Base-by-base conservation (phyloP, 768 basidiomycete species). In the Pholiota molesta region DNA sequence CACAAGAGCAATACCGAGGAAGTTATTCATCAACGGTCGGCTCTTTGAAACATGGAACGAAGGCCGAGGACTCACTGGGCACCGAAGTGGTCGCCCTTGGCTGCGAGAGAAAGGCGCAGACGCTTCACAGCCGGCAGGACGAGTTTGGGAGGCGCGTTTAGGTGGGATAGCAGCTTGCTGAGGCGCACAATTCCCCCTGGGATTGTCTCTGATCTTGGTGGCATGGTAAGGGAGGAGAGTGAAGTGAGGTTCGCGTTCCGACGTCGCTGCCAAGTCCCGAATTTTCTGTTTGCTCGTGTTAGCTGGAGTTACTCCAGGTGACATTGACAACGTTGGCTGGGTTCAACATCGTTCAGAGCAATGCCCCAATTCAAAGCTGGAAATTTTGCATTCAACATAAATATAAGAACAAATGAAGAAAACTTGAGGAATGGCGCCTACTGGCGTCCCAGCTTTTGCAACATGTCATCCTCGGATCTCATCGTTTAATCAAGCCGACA, bases 41-140 rank as follows among this genome's bases (percentile, higher is more conserved):
- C 19, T 33, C 31, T 26, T 9, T 26, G 28, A 19, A 53, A 1
- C 19, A 23, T 10, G 37, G 28, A 13, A 26, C 23, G 23, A 31
- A 52, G 33, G 42, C n/a, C 5, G 19, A 21, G 23, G 17, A 71
- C 84, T 66, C 58, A 91, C 91, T 89, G 81, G 28, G 90, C 89
- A 65, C 89, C 90, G 70, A 87, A 90, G 71, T 92, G 88, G 72
- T 90, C 87, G 68, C 91, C 90, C 67, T 78, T 78, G 33, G 77
- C 76, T 1, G 88, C 89, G 47, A 83, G 79, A 0, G 84, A 83
- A 31, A 92, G 75, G 59, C 77, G 83, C 28, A 91, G 71, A 11
- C 76, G 74, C 60, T 82, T 84, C 37, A 90, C 76, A 10, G 76
- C 78, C 1, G 70, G 66, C 1, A 91, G 72, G 1, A 75, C 71